Percentiles rank a stretch among this genome's conserved stretches.
Evolutionary conservation across 176 grass and related monocot species (phyloP).

Genomic region (Musa schizocarpa): DNA sequence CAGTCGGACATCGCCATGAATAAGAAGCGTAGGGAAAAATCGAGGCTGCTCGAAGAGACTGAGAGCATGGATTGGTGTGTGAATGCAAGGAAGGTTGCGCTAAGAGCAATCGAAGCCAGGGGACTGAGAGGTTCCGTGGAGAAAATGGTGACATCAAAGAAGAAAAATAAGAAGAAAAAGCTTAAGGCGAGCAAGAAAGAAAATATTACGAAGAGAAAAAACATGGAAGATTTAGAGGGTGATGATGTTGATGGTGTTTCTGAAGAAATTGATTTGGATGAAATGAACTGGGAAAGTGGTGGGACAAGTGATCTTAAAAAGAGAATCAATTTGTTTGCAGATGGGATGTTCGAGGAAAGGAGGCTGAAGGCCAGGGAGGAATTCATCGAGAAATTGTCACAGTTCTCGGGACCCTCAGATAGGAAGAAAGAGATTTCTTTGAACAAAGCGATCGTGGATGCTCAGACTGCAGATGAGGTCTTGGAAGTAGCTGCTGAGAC

Average conservation of each 20-base stretch:
- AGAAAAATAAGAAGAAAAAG: conserved; percentile 61
- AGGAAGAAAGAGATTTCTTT: conserved; percentile 66
- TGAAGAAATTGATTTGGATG: conserved; percentile 22
- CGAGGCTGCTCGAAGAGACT: conserved; percentile 26
- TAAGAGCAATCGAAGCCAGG: conserved; percentile 64
- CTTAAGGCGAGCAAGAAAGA: conserved; percentile 28
- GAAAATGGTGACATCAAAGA: conserved; percentile 61
- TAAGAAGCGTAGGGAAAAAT: conserved; percentile 11
- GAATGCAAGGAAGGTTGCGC: conserved; percentile 52
- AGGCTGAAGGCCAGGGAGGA: conserved; percentile 40
- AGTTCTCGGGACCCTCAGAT: conserved; percentile 72
- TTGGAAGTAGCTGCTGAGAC: conserved; percentile 47
- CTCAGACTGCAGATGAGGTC: conserved; percentile 67
- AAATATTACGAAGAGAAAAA: conserved; percentile 5
- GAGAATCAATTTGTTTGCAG: conserved; percentile 40
- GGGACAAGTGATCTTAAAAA: conserved; percentile 35
- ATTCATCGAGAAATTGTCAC: conserved; percentile 62
- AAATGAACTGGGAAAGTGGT: conserved; percentile 20
- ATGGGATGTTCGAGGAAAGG: conserved; percentile 81
- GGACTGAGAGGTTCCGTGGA: conserved; percentile 40
- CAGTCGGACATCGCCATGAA: neutral
- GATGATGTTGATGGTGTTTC: conserved; percentile 19
- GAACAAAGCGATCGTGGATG: conserved; percentile 66
- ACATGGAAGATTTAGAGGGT: conserved; percentile 7
- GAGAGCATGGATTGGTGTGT: conserved; percentile 74